phyloP scores from a whole-genome alignment of 202 grass and related monocot genomes.

The Carex arenaria region DNA sequence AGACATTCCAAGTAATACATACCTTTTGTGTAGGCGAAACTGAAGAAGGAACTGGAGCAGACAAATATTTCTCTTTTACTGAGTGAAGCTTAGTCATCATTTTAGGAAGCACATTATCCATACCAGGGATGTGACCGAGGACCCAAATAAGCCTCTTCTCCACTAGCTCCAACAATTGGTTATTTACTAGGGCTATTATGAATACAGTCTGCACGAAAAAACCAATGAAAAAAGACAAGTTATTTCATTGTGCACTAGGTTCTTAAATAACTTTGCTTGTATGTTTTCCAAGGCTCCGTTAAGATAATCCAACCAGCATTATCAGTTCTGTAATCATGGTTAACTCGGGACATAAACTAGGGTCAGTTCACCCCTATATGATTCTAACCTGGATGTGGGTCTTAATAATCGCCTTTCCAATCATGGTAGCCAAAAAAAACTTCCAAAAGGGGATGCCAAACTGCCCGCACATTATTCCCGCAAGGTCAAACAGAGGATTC shows the following conservation, averaged over 20 bases:
- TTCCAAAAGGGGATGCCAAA: slow-evolving; percentile 91
- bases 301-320: slow-evolving; percentile 6
- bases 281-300: slow-evolving; percentile 1
- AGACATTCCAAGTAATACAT: not conserved
- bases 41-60: slow-evolving; percentile 41
- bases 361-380: not conserved
- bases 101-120: slow-evolving; percentile 53
- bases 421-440: slow-evolving; percentile 94
- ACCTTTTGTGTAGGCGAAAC: slow-evolving; percentile 45
- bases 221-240: not conserved
- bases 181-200: slow-evolving; percentile 83
- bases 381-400: slow-evolving; percentile 76
- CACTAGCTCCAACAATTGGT: slow-evolving; percentile 87
- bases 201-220: slow-evolving; percentile 57
- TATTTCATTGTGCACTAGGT: not conserved
- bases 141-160: slow-evolving; percentile 83
- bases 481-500: slow-evolving; percentile 88
- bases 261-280: slow-evolving; percentile 5
- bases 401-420: slow-evolving; percentile 92
- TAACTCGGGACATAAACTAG: not conserved
- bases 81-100: slow-evolving; percentile 65
- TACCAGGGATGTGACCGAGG: slow-evolving; percentile 52
- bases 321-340: not conserved
- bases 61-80: slow-evolving; percentile 73
- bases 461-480: slow-evolving; percentile 93